phyloP scores from a whole-genome alignment of 352 stramenopile genomes.

The Globisporangium nodosum region DNA sequence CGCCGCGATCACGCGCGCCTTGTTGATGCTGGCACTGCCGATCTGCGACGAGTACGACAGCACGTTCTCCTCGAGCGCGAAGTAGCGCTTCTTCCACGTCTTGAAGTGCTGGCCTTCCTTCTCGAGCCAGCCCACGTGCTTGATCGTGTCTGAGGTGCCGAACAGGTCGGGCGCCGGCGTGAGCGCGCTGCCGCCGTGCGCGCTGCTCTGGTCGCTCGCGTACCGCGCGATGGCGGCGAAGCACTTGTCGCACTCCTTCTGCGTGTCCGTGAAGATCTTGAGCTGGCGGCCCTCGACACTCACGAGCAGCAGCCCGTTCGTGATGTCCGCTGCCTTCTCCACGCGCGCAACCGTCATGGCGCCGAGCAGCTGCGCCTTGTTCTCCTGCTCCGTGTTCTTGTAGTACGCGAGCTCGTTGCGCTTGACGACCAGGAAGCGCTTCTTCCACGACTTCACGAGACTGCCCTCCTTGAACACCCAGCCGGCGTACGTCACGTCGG shows the following conservation, averaged over 20 bases:
- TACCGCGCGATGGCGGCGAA: conserved; percentile 57
- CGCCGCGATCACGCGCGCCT: conserved; percentile 47
- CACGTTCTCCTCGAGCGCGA: conserved; percentile 52
- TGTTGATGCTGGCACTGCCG: conserved; percentile 34
- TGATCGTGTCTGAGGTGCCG: conserved; percentile 17
- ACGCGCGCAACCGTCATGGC: conserved; percentile 63
- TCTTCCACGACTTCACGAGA: conserved; percentile 80
- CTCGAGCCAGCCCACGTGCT: conserved; percentile 76
- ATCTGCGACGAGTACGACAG: conserved; percentile 65
- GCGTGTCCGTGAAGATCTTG: conserved; percentile 80
- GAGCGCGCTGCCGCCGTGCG: not conserved
- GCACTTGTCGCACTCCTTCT: conserved; percentile 61
- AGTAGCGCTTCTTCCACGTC: conserved; percentile 78
- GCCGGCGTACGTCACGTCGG: conserved; percentile 61
- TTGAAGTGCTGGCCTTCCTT: conserved; percentile 75
- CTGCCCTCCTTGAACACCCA: conserved; percentile 80
- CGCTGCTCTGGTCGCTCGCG: conserved; percentile 30
- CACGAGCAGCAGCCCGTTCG: conserved; percentile 64
- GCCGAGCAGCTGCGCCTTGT: conserved; percentile 63
- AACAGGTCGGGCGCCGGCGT: not conserved
- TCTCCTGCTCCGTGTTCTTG: conserved; percentile 63
- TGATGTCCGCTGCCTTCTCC: conserved; percentile 59
- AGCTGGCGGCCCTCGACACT: conserved; percentile 60
- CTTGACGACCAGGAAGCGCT: conserved; percentile 80
- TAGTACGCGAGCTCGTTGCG: conserved; percentile 73